Evolutionary conservation across 306 rosid genomes (phyloP).

Genomic region (Fagus sylvatica): DNA sequence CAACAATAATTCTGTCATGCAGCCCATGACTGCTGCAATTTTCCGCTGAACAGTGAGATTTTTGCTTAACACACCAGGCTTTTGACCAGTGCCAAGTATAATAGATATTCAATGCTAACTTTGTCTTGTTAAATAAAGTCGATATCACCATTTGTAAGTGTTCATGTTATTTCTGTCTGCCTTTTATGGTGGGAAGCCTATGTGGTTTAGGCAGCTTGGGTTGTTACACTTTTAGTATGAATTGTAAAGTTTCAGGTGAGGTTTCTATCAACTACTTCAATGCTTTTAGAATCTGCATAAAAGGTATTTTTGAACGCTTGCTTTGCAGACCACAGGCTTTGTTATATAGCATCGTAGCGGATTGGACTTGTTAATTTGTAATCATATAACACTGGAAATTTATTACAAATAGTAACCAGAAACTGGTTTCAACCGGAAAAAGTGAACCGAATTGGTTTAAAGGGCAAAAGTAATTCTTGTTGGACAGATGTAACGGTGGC

Average conservation of each 20-base stretch:
- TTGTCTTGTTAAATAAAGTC: background rate
- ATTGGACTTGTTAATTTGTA: too few species aligned
- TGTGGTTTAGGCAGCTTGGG: slow-evolving; percentile 4
- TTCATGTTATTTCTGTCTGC: background rate
- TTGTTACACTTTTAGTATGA: slow-evolving; percentile 13
- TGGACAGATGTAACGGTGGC: too few species aligned
- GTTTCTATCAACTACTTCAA: background rate
- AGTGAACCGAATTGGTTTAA: too few species aligned
- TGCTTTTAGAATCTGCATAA: background rate
- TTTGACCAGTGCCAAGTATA: background rate
- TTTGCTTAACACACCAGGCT: slow-evolving; percentile 16
- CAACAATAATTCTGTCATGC: slow-evolving; percentile 40
- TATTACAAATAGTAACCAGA: too few species aligned
- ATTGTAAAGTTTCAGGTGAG: slow-evolving; percentile 36
- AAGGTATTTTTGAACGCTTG: background rate
- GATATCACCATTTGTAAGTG: background rate
- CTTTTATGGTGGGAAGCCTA: background rate
- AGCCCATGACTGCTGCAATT: slow-evolving; percentile 41
- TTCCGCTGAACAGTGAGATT: slow-evolving; percentile 32
- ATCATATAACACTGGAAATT: too few species aligned
- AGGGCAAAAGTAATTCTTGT: too few species aligned
- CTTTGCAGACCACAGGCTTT: background rate
- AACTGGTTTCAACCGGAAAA: too few species aligned
- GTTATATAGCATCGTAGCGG: background rate
- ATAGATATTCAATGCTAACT: background rate